Evolutionary conservation across 2,329 filamentous ascomycete genomes (phyloP), one percentile per base, ranked within the genome.

Genomic region (Aspergillus puulaauensis): DNA sequence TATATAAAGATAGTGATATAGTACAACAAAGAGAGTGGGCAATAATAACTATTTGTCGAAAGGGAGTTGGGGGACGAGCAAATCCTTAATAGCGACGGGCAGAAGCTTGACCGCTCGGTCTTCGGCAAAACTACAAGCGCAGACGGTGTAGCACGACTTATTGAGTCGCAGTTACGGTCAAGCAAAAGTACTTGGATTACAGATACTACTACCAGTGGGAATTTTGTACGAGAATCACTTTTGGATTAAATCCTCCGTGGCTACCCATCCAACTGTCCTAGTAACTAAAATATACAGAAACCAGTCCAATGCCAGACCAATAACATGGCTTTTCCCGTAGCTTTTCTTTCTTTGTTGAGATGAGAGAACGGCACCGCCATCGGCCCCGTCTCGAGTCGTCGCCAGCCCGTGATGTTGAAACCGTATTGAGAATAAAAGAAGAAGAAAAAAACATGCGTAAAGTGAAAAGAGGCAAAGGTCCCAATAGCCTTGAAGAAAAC

Each of bases 241-340:
- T 58, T 56, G 53, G 51, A 55, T 54, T 60, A 56, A 56, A 47
- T 57, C 54, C 51, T 37, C 45, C 37, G 47, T 52, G 51, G 43
- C 56, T 57, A 58, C 54, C 60, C 61, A 58, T 57, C 55, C 60
- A 62, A 47, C 64, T 63, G 49, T 59, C 57, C 59, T 60, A 64
- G 61, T 66, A 68, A 61, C 61, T 70, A 70, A 59, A 66, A 61
- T 70, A 66, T 66, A 70, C 52, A 64, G 59, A 66, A 56, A 50
- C 58, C 58, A 61, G 60, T 65, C 61, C 65, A 64, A 57, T 62
- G 46, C 44, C 50, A 49, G 40, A 43, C 33, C 52, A 63, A 59
- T 51, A 57, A 59, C 56, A 55, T 57, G 56, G 45, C 56, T 24
- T 45, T 61, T 61, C 63, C 57, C 59, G 60, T 64, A 62, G 35